Conservation (phyloP, 257 asterid species). For the Solanum corneliomulleri region DNA sequence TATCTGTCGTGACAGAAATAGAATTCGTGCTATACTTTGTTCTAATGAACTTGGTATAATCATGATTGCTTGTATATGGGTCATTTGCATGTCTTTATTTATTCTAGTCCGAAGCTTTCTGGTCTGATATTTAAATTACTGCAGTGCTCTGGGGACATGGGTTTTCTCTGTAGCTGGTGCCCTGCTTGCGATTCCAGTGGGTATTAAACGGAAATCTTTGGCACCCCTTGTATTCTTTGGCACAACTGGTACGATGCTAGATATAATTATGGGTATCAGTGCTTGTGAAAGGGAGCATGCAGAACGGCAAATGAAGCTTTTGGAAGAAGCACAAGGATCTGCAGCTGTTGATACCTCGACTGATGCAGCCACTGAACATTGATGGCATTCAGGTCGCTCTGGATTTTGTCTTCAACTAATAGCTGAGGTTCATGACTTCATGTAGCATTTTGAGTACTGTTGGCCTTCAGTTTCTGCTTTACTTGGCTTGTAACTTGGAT, state of each 20-base stretch:
- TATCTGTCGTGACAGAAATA: not conserved
- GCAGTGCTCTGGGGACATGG: constrained; percentile 95
- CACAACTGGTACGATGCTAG: constrained; percentile 96
- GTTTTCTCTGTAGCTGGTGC: constrained; percentile 93
- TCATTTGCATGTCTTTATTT: not conserved
- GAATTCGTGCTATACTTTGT: not conserved
- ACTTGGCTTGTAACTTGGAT: not conserved
- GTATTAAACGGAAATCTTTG: constrained; percentile 75
- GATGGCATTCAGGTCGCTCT: not conserved
- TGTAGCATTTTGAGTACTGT: not conserved
- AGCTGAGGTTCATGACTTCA: not conserved
- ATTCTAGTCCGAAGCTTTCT: not conserved
- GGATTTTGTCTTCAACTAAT: not conserved
- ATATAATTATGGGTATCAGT: constrained; percentile 78
- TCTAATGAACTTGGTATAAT: not conserved
- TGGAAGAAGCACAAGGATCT: constrained; percentile 56
- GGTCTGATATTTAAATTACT: not conserved
- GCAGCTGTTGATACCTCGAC: constrained; percentile 3
- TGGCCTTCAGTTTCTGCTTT: not conserved
- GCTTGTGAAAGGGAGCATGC: constrained; percentile 96
- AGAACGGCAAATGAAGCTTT: constrained; percentile 67
- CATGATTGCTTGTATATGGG: not conserved
- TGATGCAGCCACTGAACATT: constrained; percentile 26
- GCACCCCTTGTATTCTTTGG: constrained; percentile 93
- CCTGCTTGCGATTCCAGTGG: constrained; percentile 83